A percentile compares a stretch with the other conserved stretches of the same genome.
phyloP scores from a whole-genome alignment of 805 yeast genomes.

The Ogataea neopini region DNA sequence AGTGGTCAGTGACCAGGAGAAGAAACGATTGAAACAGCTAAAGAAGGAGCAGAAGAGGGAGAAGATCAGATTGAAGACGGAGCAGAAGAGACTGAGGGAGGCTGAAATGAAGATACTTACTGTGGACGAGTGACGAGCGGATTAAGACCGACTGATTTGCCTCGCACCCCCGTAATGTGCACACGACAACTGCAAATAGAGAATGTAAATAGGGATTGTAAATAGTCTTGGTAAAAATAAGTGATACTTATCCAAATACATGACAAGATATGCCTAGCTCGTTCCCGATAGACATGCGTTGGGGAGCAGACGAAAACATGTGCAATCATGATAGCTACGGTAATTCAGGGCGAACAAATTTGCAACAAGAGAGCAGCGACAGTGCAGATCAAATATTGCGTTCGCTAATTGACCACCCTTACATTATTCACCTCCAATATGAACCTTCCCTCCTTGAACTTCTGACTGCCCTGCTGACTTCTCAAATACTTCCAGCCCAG shows the following conservation, averaged over 20 bases:
- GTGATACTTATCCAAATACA: too few relatives aligned
- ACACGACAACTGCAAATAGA: too few relatives aligned
- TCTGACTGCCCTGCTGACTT: conserved; percentile 46
- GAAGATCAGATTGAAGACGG: conserved; percentile 27
- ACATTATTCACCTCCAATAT: conserved; percentile 46
- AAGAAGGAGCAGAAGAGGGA: conserved; percentile 38
- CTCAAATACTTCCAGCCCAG: conserved; percentile 67
- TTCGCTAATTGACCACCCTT: conserved; percentile 14
- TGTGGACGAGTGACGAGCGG: background rate
- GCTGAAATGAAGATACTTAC: conserved; percentile 13
- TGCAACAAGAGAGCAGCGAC: too few relatives aligned
- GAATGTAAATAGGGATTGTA: too few relatives aligned
- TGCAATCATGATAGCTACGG: too few relatives aligned
- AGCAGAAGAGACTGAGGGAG: conserved; percentile 19
- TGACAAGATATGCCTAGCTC: too few relatives aligned
- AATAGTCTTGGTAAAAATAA: too few relatives aligned
- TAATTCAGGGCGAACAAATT: too few relatives aligned
- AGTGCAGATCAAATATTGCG: too few relatives aligned
- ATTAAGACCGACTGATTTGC: background rate
- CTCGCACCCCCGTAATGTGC: too few relatives aligned
- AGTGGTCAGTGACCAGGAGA: conserved; percentile 25
- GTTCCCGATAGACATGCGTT: too few relatives aligned
- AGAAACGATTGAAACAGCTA: conserved; percentile 33
- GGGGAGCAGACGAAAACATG: too few relatives aligned
- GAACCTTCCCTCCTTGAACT: conserved; percentile 61